Percentiles rank a stretch among this genome's conserved stretches.
phyloP scores from a whole-genome alignment of 1,284 basidiomycete genomes.

The Melampsora americana region DNA sequence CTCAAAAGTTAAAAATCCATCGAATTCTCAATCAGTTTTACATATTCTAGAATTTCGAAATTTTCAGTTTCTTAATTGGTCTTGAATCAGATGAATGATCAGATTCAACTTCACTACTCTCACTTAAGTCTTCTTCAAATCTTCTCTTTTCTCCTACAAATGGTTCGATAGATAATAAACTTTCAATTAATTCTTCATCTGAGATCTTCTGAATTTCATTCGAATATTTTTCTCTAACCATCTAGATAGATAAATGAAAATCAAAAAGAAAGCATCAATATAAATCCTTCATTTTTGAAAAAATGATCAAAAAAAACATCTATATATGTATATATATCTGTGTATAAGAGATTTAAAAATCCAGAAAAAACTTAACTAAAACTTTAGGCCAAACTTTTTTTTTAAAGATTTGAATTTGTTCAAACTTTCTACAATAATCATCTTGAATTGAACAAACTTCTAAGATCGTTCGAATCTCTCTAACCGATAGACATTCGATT shows the following conservation, averaged over 20 bases:
- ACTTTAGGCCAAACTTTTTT: not conserved
- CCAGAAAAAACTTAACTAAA: not conserved
- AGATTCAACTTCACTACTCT: not conserved
- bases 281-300: too few relatives aligned
- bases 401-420: not conserved
- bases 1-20: not conserved
- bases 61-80: not conserved
- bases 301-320: too few relatives aligned
- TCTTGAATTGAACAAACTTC: not conserved
- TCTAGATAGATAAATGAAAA: not conserved
- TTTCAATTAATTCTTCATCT: not conserved
- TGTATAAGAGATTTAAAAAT: not conserved
- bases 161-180: not conserved
- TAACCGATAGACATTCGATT: not conserved
- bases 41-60: not conserved
- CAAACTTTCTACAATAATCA: constrained; percentile 3
- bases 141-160: not conserved
- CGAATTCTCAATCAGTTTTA: too few relatives aligned
- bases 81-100: not conserved
- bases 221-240: not conserved
- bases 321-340: too few relatives aligned
- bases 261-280: not conserved
- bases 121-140: not conserved
- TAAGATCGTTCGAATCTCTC: not conserved
- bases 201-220: not conserved